Base-by-base conservation (phyloP, 352 stramenopile species). In the Phytophthora sansomeana region DNA sequence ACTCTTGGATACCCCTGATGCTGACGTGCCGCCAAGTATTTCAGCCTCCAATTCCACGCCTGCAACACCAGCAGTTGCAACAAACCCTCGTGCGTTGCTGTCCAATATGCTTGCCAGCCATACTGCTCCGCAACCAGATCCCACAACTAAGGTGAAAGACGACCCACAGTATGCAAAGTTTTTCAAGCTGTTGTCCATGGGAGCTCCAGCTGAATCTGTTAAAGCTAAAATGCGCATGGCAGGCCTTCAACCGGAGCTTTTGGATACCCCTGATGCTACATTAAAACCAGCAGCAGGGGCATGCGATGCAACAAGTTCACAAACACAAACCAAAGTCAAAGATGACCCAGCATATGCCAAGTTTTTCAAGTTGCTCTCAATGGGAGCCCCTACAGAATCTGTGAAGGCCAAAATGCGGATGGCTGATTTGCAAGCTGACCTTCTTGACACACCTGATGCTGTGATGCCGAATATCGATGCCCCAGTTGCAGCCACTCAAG, bases 171-270 rank as follows among this genome's bases (percentile, higher is more conserved):
- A 88, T 50, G 64, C 76, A 19, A 92, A 92, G 44, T 90, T 85
- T 58, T 86, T 89, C 58, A 92, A 90, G 51, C 42, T 92, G 8
- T 58, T 78, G 35, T 82, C 78, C 0, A 90, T 90, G 81, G 83
- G 83, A 11, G 83, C 83, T 16, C 83, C 79, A 19, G 55, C 55
- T 7, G 73, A 64, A 52, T 82, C 78, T 1, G 81, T 92, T n/a
- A 83, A 87, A 58, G 74, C 77, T 0, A 92, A 92, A 44, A 87
- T 87, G 78, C 47, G 42, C 2, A 78, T 80, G 59, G 95, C 97
- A 75, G 90, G 89, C 6, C 63, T 98, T n/a, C 85, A 98, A 66
- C 73, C 87, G 43, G 77, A 82, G 5, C 62, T 89, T 21, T 56
- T 90, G 19, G 79, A 91, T 38, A 85, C 82, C 0, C 83, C 86